These are phyloP conservation scores for Candida pini DNA, from an alignment of 805 yeast genomes.

Conservation along the genomic window DNA sequence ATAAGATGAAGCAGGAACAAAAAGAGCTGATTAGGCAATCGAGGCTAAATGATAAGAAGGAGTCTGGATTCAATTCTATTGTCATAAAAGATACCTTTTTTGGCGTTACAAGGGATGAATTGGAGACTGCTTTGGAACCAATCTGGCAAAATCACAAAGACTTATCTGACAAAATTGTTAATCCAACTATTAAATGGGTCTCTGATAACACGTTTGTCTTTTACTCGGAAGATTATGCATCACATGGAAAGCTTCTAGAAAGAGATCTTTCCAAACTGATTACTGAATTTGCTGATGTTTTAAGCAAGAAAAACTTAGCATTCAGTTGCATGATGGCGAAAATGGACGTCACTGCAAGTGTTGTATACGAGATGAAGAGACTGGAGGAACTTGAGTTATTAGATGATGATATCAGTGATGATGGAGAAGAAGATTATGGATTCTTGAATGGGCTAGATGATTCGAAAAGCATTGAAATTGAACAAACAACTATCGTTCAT, in stretches of 20 bases:
- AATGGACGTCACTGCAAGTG: constrained; percentile 32
- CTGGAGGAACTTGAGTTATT: constrained; percentile 1
- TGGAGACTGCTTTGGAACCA: constrained; percentile 30
- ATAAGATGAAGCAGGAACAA: constrained; percentile 23
- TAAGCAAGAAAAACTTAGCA: constrained; percentile 40
- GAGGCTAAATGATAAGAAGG: constrained; percentile 15
- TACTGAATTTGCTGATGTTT: constrained; percentile 28
- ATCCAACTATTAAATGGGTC: constrained; percentile 35
- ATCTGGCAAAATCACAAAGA: constrained; percentile 7
- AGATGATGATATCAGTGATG: constrained; percentile 1
- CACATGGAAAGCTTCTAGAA: constrained; percentile 34
- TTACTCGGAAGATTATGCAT: constrained; percentile 31
- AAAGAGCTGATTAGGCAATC: constrained; percentile 22
- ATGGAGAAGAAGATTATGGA: constrained; percentile 6
- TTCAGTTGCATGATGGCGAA: constrained; percentile 43
- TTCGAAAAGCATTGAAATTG: no score
- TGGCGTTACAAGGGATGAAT: constrained; percentile 44
- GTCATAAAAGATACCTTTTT: constrained; percentile 46
- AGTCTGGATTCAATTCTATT: constrained; percentile 45
- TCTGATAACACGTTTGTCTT: constrained; percentile 37
- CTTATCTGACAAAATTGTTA: constrained; percentile 4
- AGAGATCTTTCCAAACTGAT: constrained; percentile 36
- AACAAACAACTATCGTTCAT: constrained; percentile 1
- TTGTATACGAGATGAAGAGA: constrained; percentile 24
- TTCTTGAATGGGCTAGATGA: no score